These are phyloP conservation scores for Rhynchospora tenuis DNA, from an alignment of 176 grass and related monocot genomes.

Conservation along the genomic window DNA sequence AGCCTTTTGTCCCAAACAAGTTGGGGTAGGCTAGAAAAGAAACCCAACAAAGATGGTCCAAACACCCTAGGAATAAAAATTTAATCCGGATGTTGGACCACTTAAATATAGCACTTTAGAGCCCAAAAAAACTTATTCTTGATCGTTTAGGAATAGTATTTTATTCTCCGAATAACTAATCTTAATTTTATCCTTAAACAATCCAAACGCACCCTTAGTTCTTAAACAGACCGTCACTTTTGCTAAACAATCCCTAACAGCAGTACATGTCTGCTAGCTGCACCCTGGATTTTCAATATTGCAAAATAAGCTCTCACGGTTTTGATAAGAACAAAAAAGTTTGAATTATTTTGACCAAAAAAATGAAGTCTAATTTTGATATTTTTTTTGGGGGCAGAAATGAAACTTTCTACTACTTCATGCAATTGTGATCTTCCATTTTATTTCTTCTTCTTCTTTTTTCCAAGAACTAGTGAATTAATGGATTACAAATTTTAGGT, in stretches of 20 bases:
- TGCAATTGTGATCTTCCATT: neutral
- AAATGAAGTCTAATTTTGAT: neutral
- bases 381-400: neutral
- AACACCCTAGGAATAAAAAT: no score
- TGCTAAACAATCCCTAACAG: neutral
- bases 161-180: no score
- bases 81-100: no score
- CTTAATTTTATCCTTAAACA: no score
- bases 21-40: no score
- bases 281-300: neutral
- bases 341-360: neutral
- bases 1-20: no score
- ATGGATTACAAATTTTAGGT: slow-evolving; percentile 2
- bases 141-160: no score
- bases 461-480: neutral
- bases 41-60: no score
- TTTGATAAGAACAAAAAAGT: neutral
- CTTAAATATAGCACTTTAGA: no score
- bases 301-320: neutral
- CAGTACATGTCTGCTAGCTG: neutral
- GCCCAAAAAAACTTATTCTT: no score
- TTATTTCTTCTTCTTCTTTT: neutral
- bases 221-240: neutral
- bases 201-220: no score
- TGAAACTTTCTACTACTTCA: neutral